Base-by-base conservation (phyloP, 225 moss, liverwort and hornwort species). In the Pseudisothecium myosuroides region DNA sequence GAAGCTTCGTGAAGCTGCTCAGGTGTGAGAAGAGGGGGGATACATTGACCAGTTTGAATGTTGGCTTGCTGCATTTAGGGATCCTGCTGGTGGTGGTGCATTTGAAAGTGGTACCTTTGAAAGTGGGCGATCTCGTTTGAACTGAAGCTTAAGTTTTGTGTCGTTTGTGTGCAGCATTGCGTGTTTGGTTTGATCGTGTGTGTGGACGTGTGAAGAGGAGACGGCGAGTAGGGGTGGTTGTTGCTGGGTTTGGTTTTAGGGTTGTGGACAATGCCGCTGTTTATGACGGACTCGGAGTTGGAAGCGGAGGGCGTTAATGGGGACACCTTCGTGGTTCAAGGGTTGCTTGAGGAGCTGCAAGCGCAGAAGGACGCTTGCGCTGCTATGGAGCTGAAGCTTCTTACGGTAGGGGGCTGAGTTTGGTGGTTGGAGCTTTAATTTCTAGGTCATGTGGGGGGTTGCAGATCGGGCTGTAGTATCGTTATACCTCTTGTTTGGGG, bases 301-400 rank as follows among this genome's bases (percentile, higher is more conserved):
- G 92, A 89, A 87, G 47, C 85, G 87, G 95, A 76, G 68, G 82
- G 52, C 88, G 92, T 78, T 67, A 91, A 92, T 84, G 90, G 92
- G 37, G 58, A 87, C 41, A 95, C 89, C 49, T 91, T 95, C 9
- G 91, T 93, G 66, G 89, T 98, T 55, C 92, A 88, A 31, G 95
- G 91, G 39, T 93, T 98, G 91, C 94, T 93, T 47, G 91, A 86
- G 89, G 95, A 96, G 91, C 82, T 96, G 88, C 96, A 96, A 87
- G 93, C 94, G 12, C 94, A 97, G 86, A 97, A 96, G 69, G 94
- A 94, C 47, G 92, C 95, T 14, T 96, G 92, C 87, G 93, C 94
- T 45, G 94, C 94, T 62, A 88, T 97, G 64, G 95, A 95, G 91
- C 92, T 95, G 45, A 97, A 94, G 90, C 95, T 95, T n/a, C 88